These are phyloP conservation scores for Hippophae gyantsensis DNA, from an alignment of 306 rosid genomes.

Conservation along the genomic window DNA sequence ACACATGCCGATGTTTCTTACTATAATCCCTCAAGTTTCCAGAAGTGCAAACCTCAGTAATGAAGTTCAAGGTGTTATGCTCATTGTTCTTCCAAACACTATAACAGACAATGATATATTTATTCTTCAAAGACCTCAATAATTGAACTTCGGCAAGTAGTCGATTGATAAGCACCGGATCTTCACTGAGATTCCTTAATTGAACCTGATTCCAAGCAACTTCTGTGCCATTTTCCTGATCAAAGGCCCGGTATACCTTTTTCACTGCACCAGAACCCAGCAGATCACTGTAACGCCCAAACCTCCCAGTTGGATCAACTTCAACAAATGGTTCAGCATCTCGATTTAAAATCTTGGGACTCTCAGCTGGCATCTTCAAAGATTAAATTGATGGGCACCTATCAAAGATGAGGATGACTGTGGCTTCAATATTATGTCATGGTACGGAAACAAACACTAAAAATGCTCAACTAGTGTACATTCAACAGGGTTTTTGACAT, in stretches of 20 bases:
- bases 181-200: conserved; percentile 48
- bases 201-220: conserved; percentile 95
- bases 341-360: conserved; percentile 19
- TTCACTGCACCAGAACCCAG: conserved; percentile 86
- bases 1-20: conserved; percentile 78
- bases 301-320: conserved; percentile 79
- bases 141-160: conserved; percentile 69
- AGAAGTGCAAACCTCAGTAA: conserved; percentile 78
- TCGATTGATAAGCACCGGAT: conserved; percentile 50
- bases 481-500: too few relatives aligned
- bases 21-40: conserved; percentile 83
- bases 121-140: conserved; percentile 49
- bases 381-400: conserved; percentile 12
- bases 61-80: conserved; percentile 51
- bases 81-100: conserved; percentile 72
- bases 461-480: too few relatives aligned
- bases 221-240: conserved; percentile 84
- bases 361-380: conserved; percentile 61
- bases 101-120: conserved; percentile 65
- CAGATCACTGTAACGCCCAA: conserved; percentile 60
- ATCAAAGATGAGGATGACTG: background rate
- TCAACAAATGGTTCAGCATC: conserved; percentile 67
- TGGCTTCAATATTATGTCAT: background rate
- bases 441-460: background rate
- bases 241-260: conserved; percentile 79